Percentiles rank a stretch among this genome's conserved stretches.
phyloP scores from a whole-genome alignment of 495 filamentous ascomycete genomes.

The Pseudoneurospora amorphoporcata region DNA sequence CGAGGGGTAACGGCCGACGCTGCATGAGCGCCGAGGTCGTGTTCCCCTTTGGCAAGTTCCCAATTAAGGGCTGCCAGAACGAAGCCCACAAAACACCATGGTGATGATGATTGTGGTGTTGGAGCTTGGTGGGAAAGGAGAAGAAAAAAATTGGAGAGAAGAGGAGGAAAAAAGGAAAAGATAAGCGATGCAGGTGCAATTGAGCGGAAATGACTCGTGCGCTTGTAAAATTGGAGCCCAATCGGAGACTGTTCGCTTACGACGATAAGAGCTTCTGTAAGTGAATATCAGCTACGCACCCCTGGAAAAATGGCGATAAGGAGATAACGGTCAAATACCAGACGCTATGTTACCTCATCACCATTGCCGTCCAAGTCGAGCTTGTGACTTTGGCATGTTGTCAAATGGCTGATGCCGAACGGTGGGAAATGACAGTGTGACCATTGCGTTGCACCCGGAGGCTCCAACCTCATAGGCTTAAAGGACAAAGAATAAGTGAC shows the following conservation, averaged over 20 bases:
- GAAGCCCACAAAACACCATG: background rate
- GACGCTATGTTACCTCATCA: background rate
- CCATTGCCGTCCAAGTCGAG: background rate
- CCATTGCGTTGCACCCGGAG: background rate
- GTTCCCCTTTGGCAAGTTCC: background rate
- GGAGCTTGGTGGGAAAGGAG: background rate
- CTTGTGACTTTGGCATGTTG: background rate
- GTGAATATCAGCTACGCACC: background rate
- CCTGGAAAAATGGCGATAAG: background rate
- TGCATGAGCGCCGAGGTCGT: slow-evolving; percentile 3
- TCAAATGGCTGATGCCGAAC: background rate
- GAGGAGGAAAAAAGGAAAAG: background rate
- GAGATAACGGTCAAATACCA: background rate
- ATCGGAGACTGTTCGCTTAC: background rate
- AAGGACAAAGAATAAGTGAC: background rate
- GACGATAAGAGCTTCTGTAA: background rate
- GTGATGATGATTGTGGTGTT: background rate
- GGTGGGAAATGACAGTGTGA: background rate
- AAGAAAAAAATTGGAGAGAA: background rate
- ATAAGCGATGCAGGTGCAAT: background rate
- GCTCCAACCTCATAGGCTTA: background rate
- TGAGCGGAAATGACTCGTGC: background rate
- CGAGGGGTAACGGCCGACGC: background rate
- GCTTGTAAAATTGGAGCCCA: background rate
- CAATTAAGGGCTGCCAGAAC: slow-evolving; percentile 2